Evolutionary conservation across 73 alveolate genomes (phyloP).

Genomic region (Paramecium octaurelia): DNA sequence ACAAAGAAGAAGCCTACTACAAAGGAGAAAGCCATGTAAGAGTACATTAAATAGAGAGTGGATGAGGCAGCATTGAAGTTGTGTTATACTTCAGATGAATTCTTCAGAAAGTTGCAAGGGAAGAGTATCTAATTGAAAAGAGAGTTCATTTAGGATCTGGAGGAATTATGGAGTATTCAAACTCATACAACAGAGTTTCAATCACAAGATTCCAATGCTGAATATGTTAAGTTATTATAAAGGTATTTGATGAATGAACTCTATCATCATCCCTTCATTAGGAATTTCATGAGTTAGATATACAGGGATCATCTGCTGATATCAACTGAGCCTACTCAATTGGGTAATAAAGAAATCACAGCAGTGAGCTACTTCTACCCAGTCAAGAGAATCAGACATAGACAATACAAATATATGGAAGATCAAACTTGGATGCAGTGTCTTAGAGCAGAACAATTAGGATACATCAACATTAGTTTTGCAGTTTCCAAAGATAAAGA

Average conservation of each 20-base stretch:
- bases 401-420: constrained; percentile 21
- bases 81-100: constrained; percentile 11
- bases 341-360: constrained; percentile 26
- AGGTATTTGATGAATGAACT: background rate
- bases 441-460: constrained; percentile 16
- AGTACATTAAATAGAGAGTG: background rate
- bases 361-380: constrained; percentile 18
- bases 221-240: background rate
- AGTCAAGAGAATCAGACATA: constrained; percentile 29
- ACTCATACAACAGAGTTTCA: background rate
- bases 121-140: background rate
- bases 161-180: background rate
- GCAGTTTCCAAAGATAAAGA: background rate
- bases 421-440: constrained; percentile 1
- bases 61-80: constrained; percentile 16
- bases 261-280: constrained; percentile 30
- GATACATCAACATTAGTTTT: constrained; percentile 2
- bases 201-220: background rate
- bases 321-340: constrained; percentile 27
- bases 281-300: background rate
- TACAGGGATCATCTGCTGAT: background rate
- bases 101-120: background rate
- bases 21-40: background rate
- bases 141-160: background rate
- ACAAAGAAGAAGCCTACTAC: background rate